Base-by-base conservation (phyloP, 805 yeast species). In the Hanseniaspora osmophila region DNA sequence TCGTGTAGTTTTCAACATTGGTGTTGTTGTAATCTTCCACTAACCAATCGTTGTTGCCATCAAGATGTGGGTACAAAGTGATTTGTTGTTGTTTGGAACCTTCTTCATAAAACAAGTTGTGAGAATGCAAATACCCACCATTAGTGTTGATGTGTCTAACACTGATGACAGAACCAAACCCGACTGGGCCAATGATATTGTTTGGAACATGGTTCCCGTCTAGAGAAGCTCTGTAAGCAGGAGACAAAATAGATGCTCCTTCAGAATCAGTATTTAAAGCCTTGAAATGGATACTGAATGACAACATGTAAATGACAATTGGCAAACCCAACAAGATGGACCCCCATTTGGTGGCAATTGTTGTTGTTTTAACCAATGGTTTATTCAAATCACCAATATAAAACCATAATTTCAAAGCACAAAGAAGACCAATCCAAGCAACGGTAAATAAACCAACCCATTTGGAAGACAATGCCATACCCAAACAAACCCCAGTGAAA, bases 121-220 rank as follows among this genome's bases (percentile, higher is more conserved):
- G 94, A n/a, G 90, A 81, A 61, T 84, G 94, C 54, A 84, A 69
- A 62, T 84, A 84, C 43, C 92, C 92, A 52, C 88, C 92, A 53
- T 71, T 72, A 33, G 90, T 80, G 50, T 74, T 75, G 30, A 74
- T 50, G 57, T 84, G 94, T 58, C 81, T 80, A 37, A 84, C 52
- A 33, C 86, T 70, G 29, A 84, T 71, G 9, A 64, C 60, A 4
- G 90, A 82, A 33, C 83, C 81, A 49, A 78, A 75, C 52, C 92
- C 92, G 41, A 84, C 88, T 43, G 77, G 74, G 12, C 84, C 80
- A 37, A 59, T 55, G 33, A 83, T 75, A 47, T 73, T 59, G 30
- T 54, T 60, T 48, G 90, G 90, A 47, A 84, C 73, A 9, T 60
- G 62, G 53, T 80, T 73, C 44, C 80, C 85, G 2, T 62, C 59